Base-by-base conservation (phyloP, 257 asterid species). In the Agastache rugosa region DNA sequence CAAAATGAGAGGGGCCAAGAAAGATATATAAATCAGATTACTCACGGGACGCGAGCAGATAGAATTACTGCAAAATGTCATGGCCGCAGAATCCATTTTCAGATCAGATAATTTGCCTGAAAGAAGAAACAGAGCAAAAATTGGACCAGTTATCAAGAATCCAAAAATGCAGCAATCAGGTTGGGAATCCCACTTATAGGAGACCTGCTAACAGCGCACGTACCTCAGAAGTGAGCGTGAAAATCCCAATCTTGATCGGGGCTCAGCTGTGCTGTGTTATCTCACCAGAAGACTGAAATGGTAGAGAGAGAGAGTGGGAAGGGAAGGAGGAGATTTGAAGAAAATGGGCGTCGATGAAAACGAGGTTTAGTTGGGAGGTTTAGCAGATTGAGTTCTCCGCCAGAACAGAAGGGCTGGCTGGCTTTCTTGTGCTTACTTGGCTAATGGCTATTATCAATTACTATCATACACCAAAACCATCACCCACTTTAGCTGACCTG, bases 1-100 rank as follows among this genome's bases (percentile, higher is more conserved):
- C 47, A 23, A 31, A 16, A 63, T 17, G 58, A 53, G 16, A 39
- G 22, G 47, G 51, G 76, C 25, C 14, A 31, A 58, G 41, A 56
- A 14, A 35, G 50, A 42, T 12, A 34, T 5, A 8, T 39, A 25
- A 45, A 62, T 66, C 16, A 42, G 41, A 65, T 19, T 47, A 74
- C 82, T 81, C 64, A 84, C 88, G 6, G 88, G 86, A 54, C 77
- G 74, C 14, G 85, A 44, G 80, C 73, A 79, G 63, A 78, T 17
- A 54, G 85, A 81, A 76, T 79, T 81, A 29, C 76, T 78, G 84
- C 80, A 72, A 59, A 81, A 78, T 65, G 79, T 72, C 77, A 81
- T 72, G 22, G 82, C 25, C 50, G 84, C 88, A 23, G 81, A 61
- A 60, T 75, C 88, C 88, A 84, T 84, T 69, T 66, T 75, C 75